Conservation (phyloP, 2,329 filamentous ascomycete genomes). For the Elsinoe fawcettii region DNA sequence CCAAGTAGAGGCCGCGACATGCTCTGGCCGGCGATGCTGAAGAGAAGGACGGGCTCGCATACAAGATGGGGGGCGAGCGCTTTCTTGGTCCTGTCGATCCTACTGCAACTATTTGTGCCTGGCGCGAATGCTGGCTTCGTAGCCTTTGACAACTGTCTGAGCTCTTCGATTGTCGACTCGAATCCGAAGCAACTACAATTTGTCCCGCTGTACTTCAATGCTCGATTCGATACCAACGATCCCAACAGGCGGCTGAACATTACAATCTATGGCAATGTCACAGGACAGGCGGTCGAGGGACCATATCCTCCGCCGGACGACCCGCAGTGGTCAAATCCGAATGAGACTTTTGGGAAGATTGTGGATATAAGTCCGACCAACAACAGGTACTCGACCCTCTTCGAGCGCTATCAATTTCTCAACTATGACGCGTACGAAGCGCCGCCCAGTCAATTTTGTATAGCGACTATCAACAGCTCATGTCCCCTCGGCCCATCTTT, state of each 20-base stretch:
- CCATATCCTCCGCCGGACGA: slow-evolving; percentile 53
- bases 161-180: slow-evolving; percentile 49
- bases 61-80: slow-evolving; percentile 3
- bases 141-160: slow-evolving; percentile 77
- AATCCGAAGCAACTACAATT: slow-evolving; percentile 64
- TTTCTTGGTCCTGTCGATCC: slow-evolving; percentile 19
- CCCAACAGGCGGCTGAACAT: slow-evolving; percentile 61
- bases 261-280: slow-evolving; percentile 86
- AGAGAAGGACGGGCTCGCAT: slow-evolving; percentile 1
- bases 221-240: slow-evolving; percentile 58
- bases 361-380: slow-evolving; percentile 50
- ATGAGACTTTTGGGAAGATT: slow-evolving; percentile 68
- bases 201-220: slow-evolving; percentile 65
- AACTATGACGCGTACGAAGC: slow-evolving; percentile 63
- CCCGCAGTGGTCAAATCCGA: slow-evolving; percentile 54
- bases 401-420: slow-evolving; percentile 63
- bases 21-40: slow-evolving; percentile 14
- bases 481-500: slow-evolving; percentile 76
- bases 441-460: slow-evolving; percentile 56
- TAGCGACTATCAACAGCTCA: slow-evolving; percentile 46
- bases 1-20: slow-evolving; percentile 10
- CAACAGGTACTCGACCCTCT: slow-evolving; percentile 64
- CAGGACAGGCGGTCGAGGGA: slow-evolving; percentile 56
- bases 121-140: slow-evolving; percentile 58
- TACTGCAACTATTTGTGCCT: slow-evolving; percentile 36